These are phyloP conservation scores for Alternaria alternata DNA, from an alignment of 2,329 filamentous ascomycete genomes.

Conservation along the genomic window DNA sequence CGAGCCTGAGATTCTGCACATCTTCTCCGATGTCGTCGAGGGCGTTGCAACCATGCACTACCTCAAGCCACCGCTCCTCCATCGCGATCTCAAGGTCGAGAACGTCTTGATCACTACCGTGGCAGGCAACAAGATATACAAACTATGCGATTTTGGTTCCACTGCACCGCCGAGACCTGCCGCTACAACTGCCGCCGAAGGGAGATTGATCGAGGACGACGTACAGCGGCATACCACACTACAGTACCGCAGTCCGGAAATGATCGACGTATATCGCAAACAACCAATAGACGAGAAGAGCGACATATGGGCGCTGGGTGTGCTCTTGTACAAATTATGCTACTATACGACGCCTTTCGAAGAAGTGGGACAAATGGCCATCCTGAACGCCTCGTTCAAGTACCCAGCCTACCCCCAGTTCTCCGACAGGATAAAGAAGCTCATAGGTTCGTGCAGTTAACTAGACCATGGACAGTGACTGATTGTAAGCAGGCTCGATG, in stretches of 20 bases:
- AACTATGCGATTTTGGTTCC: constrained; percentile 97
- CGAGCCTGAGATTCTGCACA: constrained; percentile 95
- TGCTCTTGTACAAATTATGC: constrained; percentile 95
- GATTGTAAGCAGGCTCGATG: constrained; percentile 75
- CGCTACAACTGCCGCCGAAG: constrained; percentile 86
- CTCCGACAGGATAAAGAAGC: constrained; percentile 84
- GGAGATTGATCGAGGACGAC: constrained; percentile 92
- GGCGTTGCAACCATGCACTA: constrained; percentile 99
- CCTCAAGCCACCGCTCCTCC: constrained; percentile 88
- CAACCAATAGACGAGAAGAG: constrained; percentile 98
- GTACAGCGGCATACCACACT: constrained; percentile 96
- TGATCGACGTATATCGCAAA: constrained; percentile 97
- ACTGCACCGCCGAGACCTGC: constrained; percentile 84
- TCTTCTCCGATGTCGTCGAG: constrained; percentile 95
- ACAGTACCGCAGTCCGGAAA: constrained; percentile 97
- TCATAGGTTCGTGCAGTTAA: constrained; percentile 76
- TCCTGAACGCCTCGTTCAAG: constrained; percentile 92
- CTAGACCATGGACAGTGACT: constrained; percentile 15
- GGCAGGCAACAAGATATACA: constrained; percentile 77
- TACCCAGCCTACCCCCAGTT: constrained; percentile 89
- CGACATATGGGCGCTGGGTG: constrained; percentile 96
- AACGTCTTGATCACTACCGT: constrained; percentile 87
- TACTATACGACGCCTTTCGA: constrained; percentile 99
- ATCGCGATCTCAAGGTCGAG: constrained; percentile 96
- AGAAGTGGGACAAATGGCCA: constrained; percentile 96